phyloP scores from a whole-genome alignment of 2,329 filamentous ascomycete genomes.

The Phialophora macrospora region DNA sequence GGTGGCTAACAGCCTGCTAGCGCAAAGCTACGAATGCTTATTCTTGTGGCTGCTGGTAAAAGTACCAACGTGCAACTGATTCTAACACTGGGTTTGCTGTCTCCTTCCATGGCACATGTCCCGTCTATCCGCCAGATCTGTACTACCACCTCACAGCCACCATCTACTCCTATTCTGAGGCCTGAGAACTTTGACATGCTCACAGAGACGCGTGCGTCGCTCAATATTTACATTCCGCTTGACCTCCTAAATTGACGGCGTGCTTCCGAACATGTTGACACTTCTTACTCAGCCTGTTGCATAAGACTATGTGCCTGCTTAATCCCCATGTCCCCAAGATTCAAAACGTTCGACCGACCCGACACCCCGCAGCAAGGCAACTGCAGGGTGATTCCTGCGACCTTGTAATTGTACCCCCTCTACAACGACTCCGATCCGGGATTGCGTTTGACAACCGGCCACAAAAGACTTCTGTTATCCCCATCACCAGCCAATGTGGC shows the following conservation, averaged over 20 bases:
- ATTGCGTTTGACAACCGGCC: not conserved
- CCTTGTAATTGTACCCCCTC: not conserved
- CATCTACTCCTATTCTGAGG: not conserved
- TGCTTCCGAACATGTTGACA: not conserved
- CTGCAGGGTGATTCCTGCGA: not conserved
- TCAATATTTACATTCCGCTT: not conserved
- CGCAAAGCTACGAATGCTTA: not conserved
- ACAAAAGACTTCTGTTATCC: not conserved
- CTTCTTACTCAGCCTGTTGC: constrained; percentile 8
- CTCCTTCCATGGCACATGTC: not conserved
- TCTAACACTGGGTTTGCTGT: not conserved
- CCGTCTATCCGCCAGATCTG: not conserved
- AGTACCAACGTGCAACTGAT: not conserved
- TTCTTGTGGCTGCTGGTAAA: constrained; percentile 7
- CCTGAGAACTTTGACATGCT: not conserved
- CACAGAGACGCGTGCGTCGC: not conserved
- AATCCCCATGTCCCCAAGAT: not conserved
- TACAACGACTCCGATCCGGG: not conserved
- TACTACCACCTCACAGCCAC: not conserved
- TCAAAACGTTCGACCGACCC: not conserved
- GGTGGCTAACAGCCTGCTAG: not conserved
- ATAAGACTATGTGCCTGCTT: constrained; percentile 3
- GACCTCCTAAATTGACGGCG: constrained; percentile 1
- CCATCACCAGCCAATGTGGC: not conserved
- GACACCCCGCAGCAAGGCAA: not conserved